Conservation (phyloP, 805 yeast species). For the Pichia phayaonensis region DNA sequence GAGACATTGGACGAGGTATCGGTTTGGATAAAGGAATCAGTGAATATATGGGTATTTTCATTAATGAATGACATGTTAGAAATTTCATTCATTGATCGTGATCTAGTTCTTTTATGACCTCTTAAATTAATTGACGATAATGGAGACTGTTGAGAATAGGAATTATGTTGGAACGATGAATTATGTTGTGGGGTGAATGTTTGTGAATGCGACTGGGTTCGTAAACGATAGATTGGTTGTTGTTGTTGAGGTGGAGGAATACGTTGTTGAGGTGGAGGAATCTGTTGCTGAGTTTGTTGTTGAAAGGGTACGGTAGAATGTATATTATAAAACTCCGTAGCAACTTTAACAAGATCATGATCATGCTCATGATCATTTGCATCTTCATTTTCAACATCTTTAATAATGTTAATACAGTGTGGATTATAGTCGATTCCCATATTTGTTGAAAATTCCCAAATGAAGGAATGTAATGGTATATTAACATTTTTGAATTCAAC, state of each 20-base stretch:
- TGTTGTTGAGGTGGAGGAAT: no score
- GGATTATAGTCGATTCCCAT: conserved; percentile 18
- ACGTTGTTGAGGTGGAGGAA: neutral
- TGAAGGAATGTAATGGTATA: conserved; percentile 22
- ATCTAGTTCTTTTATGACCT: conserved; percentile 30
- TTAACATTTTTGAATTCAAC: conserved; percentile 11
- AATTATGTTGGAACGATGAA: neutral
- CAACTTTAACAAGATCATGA: no score
- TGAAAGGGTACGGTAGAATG: no score
- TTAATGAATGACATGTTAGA: conserved; percentile 12
- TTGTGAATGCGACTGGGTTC: neutral
- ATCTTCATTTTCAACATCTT: neutral
- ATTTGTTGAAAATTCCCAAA: conserved; percentile 27
- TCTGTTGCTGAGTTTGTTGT: no score
- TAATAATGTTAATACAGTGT: conserved; percentile 18
- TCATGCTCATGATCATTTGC: neutral
- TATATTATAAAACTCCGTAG: no score
- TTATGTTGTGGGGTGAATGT: neutral
- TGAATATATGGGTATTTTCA: neutral
- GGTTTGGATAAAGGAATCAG: conserved; percentile 1
- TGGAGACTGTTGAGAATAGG: neutral
- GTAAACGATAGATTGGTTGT: neutral
- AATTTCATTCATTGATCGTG: conserved; percentile 28
- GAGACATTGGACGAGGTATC: neutral
- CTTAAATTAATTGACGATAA: conserved; percentile 4